Evolutionary conservation across 305 asterid genomes (phyloP).

Genomic region (Fraxinus greggii): DNA sequence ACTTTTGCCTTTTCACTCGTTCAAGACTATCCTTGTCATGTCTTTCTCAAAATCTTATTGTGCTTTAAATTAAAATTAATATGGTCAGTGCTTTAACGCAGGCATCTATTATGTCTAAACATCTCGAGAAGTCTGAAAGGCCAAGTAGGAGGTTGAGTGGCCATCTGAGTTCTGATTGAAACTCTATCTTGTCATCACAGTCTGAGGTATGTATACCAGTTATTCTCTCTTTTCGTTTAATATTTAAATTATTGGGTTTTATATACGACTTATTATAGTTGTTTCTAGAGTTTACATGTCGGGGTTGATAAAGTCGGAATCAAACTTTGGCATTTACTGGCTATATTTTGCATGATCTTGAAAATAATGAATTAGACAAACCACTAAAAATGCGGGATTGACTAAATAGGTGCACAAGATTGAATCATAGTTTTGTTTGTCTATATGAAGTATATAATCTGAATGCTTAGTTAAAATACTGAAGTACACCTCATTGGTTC

Average conservation of each 20-base stretch:
- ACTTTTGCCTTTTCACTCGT: not conserved
- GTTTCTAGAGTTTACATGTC: not conserved
- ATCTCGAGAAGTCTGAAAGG: slow-evolving; percentile 39
- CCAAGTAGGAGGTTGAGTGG: slow-evolving; percentile 57
- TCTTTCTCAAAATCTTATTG: not conserved
- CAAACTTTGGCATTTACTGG: not conserved
- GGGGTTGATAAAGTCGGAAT: not conserved
- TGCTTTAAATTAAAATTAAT: not conserved
- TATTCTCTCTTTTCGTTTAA: not conserved
- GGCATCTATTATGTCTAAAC: slow-evolving; percentile 58
- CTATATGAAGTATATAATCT: not conserved
- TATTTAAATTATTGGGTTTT: slow-evolving; percentile 4
- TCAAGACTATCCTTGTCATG: not conserved
- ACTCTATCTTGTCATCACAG: slow-evolving; percentile 30
- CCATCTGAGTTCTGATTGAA: slow-evolving; percentile 39
- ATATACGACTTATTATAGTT: not conserved
- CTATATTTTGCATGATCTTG: not conserved
- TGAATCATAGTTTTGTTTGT: not conserved
- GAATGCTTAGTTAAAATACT: not conserved
- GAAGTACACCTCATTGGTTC: not conserved
- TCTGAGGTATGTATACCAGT: slow-evolving; percentile 30
- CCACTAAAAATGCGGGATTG: not conserved
- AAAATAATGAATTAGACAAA: not conserved
- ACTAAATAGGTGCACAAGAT: not conserved
- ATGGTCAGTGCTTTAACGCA: slow-evolving; percentile 20